phyloP scores from a whole-genome alignment of 257 asterid genomes.

The Solanum bulbocastanum region DNA sequence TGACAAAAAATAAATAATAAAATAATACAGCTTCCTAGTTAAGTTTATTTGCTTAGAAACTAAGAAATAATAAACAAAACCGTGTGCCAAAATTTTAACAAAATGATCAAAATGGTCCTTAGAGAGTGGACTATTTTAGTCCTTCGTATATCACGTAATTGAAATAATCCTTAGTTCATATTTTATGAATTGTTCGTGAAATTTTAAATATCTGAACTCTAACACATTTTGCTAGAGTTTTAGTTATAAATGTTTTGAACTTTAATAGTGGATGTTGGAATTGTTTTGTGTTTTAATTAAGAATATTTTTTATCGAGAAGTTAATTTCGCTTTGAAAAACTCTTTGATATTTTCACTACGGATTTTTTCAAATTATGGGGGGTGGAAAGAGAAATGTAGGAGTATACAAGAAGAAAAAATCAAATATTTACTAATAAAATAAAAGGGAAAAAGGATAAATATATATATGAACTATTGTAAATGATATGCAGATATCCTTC shows the following conservation, averaged over 20 bases:
- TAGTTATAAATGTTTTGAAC: accelerated
- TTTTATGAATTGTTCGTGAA: accelerated
- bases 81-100: background rate
- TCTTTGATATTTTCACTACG: no score
- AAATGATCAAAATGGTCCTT: background rate
- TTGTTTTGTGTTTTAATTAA: accelerated
- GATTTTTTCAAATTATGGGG: no score
- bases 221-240: accelerated
- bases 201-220: accelerated
- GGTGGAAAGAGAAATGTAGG: no score
- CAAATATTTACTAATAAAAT: no score
- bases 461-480: no score
- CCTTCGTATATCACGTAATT: background rate
- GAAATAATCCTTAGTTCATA: background rate
- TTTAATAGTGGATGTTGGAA: no score
- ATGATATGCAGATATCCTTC: no score
- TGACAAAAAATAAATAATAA: background rate
- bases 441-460: no score
- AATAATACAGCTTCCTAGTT: background rate
- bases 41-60: background rate
- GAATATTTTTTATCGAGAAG: no score
- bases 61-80: background rate
- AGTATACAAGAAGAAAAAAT: no score
- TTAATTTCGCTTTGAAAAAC: no score
- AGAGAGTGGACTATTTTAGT: background rate